A percentile compares a stretch with the other conserved stretches of the same genome.
phyloP scores from a whole-genome alignment of 2,329 filamentous ascomycete species.

The Macrophomina tecta region DNA sequence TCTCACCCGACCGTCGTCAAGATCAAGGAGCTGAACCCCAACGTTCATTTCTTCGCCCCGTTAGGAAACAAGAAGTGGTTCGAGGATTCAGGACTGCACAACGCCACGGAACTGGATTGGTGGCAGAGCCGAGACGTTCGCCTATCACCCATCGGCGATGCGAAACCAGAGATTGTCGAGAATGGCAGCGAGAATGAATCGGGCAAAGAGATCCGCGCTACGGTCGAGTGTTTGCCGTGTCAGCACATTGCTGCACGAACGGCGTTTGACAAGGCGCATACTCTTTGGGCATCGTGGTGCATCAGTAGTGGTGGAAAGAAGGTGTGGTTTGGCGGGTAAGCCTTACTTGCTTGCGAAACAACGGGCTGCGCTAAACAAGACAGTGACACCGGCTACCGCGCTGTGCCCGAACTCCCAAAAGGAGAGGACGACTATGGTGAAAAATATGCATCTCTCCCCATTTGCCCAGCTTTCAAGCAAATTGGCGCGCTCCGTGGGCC shows the following conservation, averaged over 20 bases:
- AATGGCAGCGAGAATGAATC: conserved; percentile 18
- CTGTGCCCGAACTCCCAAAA: conserved; percentile 69
- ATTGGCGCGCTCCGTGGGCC: conserved; percentile 81
- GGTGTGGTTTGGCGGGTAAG: conserved; percentile 79
- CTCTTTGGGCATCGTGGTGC: conserved; percentile 89
- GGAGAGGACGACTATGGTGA: conserved; percentile 74
- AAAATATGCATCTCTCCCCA: conserved; percentile 67
- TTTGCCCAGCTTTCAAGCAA: conserved; percentile 83
- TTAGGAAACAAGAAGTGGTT: conserved; percentile 88
- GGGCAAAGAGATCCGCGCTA: conserved; percentile 65
- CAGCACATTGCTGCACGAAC: conserved; percentile 80
- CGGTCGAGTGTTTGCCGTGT: conserved; percentile 78
- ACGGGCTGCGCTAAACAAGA: conserved; percentile 35
- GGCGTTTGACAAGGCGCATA: conserved; percentile 72
- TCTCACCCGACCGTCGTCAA: conserved; percentile 76
- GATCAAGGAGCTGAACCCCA: conserved; percentile 72
- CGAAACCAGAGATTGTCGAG: conserved; percentile 29
- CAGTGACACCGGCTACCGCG: conserved; percentile 89
- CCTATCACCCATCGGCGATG: conserved; percentile 29
- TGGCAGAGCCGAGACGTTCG: conserved; percentile 73
- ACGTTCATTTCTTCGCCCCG: conserved; percentile 87
- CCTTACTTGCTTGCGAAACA: conserved; percentile 26
- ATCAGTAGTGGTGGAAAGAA: conserved; percentile 75
- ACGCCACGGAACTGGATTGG: conserved; percentile 92
- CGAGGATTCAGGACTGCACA: conserved; percentile 68